Evolutionary conservation across 2,329 filamentous ascomycete genomes (phyloP).

Genomic region (Aspergillus vadensis): DNA sequence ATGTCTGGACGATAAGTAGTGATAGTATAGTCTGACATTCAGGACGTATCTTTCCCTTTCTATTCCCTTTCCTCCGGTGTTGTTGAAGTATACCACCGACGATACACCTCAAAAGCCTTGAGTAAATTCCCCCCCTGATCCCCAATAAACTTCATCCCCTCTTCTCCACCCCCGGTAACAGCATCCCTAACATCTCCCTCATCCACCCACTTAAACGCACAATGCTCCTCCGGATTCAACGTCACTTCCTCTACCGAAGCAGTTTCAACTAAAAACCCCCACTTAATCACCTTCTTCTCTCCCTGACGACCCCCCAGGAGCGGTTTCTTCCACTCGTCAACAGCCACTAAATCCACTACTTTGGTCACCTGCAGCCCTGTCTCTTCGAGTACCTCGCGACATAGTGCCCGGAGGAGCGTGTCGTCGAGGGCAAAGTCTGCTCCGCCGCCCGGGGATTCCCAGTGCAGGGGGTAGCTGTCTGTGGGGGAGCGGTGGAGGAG

Average conservation of each 20-base stretch:
- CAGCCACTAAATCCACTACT: constrained; percentile 46
- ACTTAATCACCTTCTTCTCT: constrained; percentile 32
- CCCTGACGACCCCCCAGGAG: constrained; percentile 9
- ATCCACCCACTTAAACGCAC: constrained; percentile 39
- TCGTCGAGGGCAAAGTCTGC: constrained; percentile 46
- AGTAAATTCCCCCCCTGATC: constrained; percentile 29
- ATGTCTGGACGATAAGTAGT: too few species aligned
- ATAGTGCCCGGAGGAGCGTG: constrained; percentile 53
- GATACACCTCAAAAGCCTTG: constrained; percentile 20
- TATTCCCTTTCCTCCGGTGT: neutral
- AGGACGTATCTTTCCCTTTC: neutral
- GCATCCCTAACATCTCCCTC: constrained; percentile 35
- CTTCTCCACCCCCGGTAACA: neutral
- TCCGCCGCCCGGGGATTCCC: constrained; percentile 57
- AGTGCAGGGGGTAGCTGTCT: constrained; percentile 44
- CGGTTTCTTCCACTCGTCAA: constrained; percentile 32
- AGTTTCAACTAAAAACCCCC: constrained; percentile 40
- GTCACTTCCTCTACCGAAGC: constrained; percentile 29
- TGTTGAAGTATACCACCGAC: neutral
- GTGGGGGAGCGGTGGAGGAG: constrained; percentile 47
- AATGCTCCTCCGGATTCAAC: constrained; percentile 40
- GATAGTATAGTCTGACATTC: neutral
- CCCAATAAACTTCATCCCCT: constrained; percentile 24
- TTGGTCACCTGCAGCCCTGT: constrained; percentile 50
- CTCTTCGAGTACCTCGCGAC: constrained; percentile 56